Evolutionary conservation across 2,329 filamentous ascomycete genomes (phyloP), one percentile per base, ranked within the genome.

Genomic region (Incumbomyces lentus): DNA sequence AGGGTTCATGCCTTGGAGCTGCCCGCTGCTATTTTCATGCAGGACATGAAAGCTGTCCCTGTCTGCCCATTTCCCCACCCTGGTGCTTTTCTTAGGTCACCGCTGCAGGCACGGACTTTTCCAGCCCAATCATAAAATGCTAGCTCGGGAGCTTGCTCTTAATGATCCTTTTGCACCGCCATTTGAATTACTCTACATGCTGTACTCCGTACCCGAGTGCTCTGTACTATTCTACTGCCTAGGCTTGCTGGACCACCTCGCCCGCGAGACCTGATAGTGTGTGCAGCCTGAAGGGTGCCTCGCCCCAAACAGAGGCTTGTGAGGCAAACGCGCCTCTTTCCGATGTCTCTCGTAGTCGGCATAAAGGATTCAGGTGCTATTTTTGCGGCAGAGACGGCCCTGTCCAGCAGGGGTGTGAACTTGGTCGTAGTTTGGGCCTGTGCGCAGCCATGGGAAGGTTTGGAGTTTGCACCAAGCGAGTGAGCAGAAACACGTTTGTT

Each of bases 91-190:
- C 30, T 44, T 44, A 44, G 40, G 35, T 7, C 7, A 38, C 14
- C 14, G 32, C 41, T 45, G 42, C 42, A 45, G 42, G 42, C 17
- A 45, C 42, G 19, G 42, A 38, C 6, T 30, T 13, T 19, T 17
- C 6, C 13, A 6, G 31, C 8, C 42, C 42, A 45, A 37, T 44
- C 41, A 8, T 30, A 18, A 14, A 13, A 22, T 45, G 34, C 19
- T 38, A 19, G 18, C 12, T 3, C 42, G 34, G 33, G 26, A 45
- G 41, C 41, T 36, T 45, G n/a, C 16, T 11, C 8, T 17, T 43
- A 43, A 37, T 31, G 42, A 45, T 45, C 42, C 42, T 37, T n/a
- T 45, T 34, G 13, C 16, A 17, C 16, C 13, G 16, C 33, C 33
- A 35, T 35, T 32, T 26, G 22, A 8, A 26, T 26, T 26, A 26